Evolutionary conservation across 2,329 filamentous ascomycete genomes (phyloP).

Genomic region (Fusarium sp.): DNA sequence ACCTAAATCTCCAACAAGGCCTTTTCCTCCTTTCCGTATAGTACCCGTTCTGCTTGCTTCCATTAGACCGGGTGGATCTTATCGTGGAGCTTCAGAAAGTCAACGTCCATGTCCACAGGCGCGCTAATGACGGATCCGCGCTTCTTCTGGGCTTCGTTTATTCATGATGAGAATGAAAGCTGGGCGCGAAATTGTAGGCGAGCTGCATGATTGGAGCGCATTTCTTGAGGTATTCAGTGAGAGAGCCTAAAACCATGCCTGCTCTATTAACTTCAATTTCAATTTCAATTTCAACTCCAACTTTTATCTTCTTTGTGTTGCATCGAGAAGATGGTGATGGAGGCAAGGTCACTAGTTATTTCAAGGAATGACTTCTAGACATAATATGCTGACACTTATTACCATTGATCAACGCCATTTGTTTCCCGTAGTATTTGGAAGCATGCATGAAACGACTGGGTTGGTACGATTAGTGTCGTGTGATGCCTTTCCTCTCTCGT

Average conservation of each 20-base stretch:
- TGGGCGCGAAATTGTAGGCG: too few species aligned
- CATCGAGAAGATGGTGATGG: slow-evolving; percentile 11
- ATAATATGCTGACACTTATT: neutral
- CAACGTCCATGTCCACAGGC: slow-evolving; percentile 29
- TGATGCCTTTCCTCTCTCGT: slow-evolving; percentile 1
- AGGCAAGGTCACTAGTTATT: slow-evolving; percentile 14
- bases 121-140: slow-evolving; percentile 47
- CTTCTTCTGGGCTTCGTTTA: slow-evolving; percentile 28
- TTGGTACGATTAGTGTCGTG: neutral
- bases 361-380: neutral
- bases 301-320: slow-evolving; percentile 18
- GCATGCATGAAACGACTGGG: too few species aligned
- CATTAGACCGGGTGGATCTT: slow-evolving; percentile 49
- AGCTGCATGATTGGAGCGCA: slow-evolving; percentile 37
- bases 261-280: slow-evolving; percentile 3
- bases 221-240: slow-evolving; percentile 23
- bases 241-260: neutral
- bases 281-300: slow-evolving; percentile 16
- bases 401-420: neutral
- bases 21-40: slow-evolving; percentile 15
- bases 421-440: neutral
- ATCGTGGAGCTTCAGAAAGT: slow-evolving; percentile 40
- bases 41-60: slow-evolving; percentile 36
- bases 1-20: slow-evolving; percentile 3
- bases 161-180: slow-evolving; percentile 9